These are phyloP conservation scores for Brassica nigra DNA, from an alignment of 345 rosid species.

Conservation along the genomic window DNA sequence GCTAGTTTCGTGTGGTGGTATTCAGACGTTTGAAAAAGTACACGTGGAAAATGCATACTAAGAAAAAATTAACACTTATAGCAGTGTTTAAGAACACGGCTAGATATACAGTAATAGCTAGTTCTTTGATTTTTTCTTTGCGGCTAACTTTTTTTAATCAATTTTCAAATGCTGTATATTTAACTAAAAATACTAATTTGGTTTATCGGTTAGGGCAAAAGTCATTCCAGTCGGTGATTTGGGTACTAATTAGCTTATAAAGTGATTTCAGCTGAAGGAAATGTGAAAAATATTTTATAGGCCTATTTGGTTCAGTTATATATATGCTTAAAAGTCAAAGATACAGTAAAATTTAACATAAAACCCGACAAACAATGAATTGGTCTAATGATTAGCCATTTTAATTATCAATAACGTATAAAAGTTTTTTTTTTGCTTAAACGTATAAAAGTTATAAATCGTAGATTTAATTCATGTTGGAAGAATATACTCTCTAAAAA, in stretches of 20 bases:
- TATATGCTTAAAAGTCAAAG: not conserved
- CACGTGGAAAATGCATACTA: constrained; percentile 18
- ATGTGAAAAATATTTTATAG: not conserved
- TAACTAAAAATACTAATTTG: not conserved
- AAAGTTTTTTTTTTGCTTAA: not conserved
- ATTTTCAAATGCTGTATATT: not conserved
- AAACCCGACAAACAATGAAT: not conserved
- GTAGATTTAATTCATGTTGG: not conserved
- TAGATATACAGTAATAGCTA: not conserved
- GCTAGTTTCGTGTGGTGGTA: not conserved
- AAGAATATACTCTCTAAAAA: not conserved
- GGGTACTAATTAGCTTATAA: not conserved
- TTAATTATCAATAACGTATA: not conserved
- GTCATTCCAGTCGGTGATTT: not conserved
- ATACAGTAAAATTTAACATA: not conserved
- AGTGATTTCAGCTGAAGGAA: not conserved
- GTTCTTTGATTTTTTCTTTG: not conserved
- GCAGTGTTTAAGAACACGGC: constrained; percentile 4
- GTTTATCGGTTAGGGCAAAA: not conserved
- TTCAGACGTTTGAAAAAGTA: not conserved
- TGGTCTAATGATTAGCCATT: not conserved
- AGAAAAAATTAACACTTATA: not conserved
- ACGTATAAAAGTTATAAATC: not conserved
- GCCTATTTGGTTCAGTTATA: not conserved
- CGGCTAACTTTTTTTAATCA: not conserved